phyloP scores from a whole-genome alignment of 768 basidiomycete genomes.

The Crepidotus variabilis region DNA sequence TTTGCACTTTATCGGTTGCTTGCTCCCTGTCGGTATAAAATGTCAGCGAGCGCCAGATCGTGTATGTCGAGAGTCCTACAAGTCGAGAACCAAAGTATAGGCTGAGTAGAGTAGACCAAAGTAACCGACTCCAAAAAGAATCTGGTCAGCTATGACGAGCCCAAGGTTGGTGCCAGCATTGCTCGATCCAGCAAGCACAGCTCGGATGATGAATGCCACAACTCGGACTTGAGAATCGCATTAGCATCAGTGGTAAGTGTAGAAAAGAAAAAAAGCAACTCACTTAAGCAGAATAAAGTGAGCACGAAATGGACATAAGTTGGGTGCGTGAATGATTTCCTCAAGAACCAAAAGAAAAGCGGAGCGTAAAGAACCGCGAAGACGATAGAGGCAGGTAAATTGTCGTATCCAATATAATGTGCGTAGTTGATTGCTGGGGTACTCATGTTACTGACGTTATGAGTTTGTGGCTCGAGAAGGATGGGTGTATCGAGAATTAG shows the following conservation, averaged over 20 bases:
- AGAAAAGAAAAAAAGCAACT: conserved; percentile 10
- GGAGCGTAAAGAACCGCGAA: conserved; percentile 33
- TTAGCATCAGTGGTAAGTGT: not conserved
- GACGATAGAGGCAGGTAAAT: conserved; percentile 28
- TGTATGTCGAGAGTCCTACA: conserved; percentile 22
- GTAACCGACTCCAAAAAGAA: conserved; percentile 39
- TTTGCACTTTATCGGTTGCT: conserved; percentile 19
- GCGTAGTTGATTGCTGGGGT: conserved; percentile 27
- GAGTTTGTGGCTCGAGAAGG: too few species aligned
- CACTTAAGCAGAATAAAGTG: conserved; percentile 35
- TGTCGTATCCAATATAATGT: conserved; percentile 27
- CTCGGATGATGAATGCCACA: conserved; percentile 36
- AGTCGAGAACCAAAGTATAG: conserved; percentile 37
- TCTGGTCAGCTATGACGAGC: conserved; percentile 33
- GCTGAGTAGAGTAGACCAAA: conserved; percentile 39
- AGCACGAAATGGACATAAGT: conserved; percentile 32
- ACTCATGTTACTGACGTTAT: conserved; percentile 4
- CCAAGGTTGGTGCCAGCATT: conserved; percentile 26
- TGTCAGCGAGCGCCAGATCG: not conserved
- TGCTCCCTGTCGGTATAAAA: not conserved
- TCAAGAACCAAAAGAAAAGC: conserved; percentile 25
- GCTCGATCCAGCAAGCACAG: conserved; percentile 27
- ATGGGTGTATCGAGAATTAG: too few species aligned
- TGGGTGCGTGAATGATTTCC: conserved; percentile 24
- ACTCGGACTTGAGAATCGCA: conserved; percentile 30